Evolutionary conservation across 2,329 filamentous ascomycete species (phyloP), one percentile per base, ranked within the genome.

Genomic region (Cercospora sojina): DNA sequence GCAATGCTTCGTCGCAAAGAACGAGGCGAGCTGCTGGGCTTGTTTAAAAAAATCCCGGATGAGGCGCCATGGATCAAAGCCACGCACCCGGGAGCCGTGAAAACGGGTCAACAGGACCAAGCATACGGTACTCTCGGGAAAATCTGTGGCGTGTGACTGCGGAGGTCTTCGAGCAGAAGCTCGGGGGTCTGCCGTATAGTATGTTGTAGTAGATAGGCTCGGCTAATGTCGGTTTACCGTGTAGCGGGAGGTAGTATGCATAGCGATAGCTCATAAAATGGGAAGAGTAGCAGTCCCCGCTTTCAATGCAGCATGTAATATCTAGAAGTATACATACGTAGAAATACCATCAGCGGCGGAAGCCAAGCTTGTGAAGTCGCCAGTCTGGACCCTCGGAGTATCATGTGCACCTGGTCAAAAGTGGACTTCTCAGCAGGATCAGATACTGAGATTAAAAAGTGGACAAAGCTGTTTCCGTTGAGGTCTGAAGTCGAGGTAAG

Each of bases 121-220:
- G 80, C 82, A 1, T 85, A 86, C 65, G 83, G 83, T 0, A 78
- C 76, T 0, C 67, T 83, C 1, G 82, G 82, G 16, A 82, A 81
- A 64, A 71, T 5, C 71, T 83, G 57, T 84, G 83, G 82, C 77
- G 72, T 47, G 69, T 85, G 68, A 82, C 79, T 2, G 80, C 82
- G 71, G 72, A 79, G 55, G 75, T 84, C 5, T 70, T 85, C 64
- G 75, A 75, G 64, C 76, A 79, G 58, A 84, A 80, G 72, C 64
- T 82, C 55, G 78, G 74, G 3, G 59, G 62, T 49, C 43, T 72
- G 38, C 29, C 62, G 43, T 69, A 72, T 47, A 29, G 25, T 29
- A 68, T 67, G 32, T 59, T 61, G 18, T 70, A 61, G n/a, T n/a
- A n/a, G n/a, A n/a, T n/a, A n/a, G n/a, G n/a, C n/a, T n/a, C n/a